Conservation (phyloP, 2,329 filamentous ascomycete genomes). For the Knufia fluminis region DNA sequence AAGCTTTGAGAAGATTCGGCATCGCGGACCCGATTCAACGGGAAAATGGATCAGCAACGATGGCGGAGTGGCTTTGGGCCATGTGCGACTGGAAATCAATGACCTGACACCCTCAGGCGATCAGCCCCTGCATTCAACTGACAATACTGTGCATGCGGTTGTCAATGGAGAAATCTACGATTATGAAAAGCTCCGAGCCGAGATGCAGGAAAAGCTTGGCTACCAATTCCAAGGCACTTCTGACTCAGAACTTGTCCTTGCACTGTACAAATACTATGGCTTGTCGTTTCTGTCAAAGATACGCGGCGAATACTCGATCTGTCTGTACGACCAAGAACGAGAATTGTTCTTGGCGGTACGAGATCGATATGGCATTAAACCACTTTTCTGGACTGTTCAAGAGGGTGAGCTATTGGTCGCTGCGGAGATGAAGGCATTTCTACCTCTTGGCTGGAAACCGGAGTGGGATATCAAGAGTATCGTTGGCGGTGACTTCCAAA, state of each 20-base stretch:
- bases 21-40: slow-evolving; percentile 39
- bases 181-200: slow-evolving; percentile 36
- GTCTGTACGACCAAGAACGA: slow-evolving; percentile 40
- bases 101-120: slow-evolving; percentile 40
- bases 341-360: slow-evolving; percentile 40
- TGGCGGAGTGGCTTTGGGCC: slow-evolving; percentile 37
- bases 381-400: slow-evolving; percentile 43
- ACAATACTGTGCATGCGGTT: slow-evolving; percentile 43
- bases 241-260: slow-evolving; percentile 46
- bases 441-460: slow-evolving; percentile 42
- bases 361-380: slow-evolving; percentile 48
- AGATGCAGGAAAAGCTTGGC: slow-evolving; percentile 27
- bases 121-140: slow-evolving; percentile 38
- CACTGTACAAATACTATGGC: slow-evolving; percentile 44
- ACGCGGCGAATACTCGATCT: slow-evolving; percentile 47
- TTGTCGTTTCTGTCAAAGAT: slow-evolving; percentile 38
- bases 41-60: slow-evolving; percentile 41
- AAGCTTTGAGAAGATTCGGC: slow-evolving; percentile 33
- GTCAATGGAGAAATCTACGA: slow-evolving; percentile 55
- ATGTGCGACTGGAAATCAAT: slow-evolving; percentile 46
- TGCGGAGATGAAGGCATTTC: slow-evolving; percentile 47
- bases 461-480: slow-evolving; percentile 46
- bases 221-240: slow-evolving; percentile 40
- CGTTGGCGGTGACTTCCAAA: slow-evolving; percentile 35
- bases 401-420: slow-evolving; percentile 38